Evolutionary conservation across 306 rosid species (phyloP).

Genomic region (Quercus alba): DNA sequence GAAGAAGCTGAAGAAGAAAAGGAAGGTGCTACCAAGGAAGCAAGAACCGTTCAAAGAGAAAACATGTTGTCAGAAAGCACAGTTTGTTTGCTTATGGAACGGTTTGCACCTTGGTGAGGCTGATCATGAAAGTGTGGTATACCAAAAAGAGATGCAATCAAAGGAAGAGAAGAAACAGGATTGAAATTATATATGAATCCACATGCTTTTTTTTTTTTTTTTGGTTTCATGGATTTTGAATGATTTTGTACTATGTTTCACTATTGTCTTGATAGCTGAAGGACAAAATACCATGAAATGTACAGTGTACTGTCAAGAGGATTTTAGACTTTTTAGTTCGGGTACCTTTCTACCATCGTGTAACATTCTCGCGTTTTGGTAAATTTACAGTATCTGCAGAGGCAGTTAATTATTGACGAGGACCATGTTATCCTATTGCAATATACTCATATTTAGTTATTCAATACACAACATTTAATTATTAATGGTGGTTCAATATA

Average conservation of each 20-base stretch:
- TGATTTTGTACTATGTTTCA: background rate
- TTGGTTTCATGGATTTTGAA: background rate
- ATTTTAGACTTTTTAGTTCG: no score
- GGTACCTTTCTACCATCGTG: no score
- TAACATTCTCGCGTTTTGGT: no score
- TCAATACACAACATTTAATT: no score
- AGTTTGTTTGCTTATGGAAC: conserved; percentile 75
- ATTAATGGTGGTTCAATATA: no score
- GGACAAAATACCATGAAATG: no score
- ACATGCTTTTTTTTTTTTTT: background rate
- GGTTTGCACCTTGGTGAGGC: conserved; percentile 76
- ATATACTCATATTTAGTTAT: no score
- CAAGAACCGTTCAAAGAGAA: conserved; percentile 7
- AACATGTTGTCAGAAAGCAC: conserved; percentile 61
- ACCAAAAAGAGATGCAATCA: background rate
- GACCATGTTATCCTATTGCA: no score
- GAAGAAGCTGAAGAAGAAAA: conserved; percentile 19
- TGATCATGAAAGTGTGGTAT: background rate
- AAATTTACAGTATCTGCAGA: no score
- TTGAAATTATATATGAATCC: background rate
- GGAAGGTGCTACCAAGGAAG: conserved; percentile 18
- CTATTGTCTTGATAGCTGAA: no score
- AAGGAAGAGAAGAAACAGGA: background rate
- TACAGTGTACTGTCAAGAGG: no score
- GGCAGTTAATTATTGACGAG: no score